phyloP scores from a whole-genome alignment of 331 rosid species.

The Saraca asoca region DNA sequence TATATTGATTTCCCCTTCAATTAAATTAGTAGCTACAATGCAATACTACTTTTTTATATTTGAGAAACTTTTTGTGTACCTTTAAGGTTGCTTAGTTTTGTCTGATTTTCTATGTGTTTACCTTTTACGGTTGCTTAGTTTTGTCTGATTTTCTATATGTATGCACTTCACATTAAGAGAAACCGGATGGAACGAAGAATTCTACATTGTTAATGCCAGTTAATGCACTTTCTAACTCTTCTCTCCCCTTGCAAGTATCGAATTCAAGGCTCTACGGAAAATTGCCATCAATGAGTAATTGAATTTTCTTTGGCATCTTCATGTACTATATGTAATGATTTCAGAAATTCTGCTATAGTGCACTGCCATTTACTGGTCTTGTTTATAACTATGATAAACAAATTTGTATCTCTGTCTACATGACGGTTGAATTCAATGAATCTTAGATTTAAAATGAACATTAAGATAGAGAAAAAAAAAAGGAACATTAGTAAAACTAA shows the following conservation, averaged over 20 bases:
- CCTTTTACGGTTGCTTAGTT: conserved; percentile 5
- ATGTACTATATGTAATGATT: not conserved
- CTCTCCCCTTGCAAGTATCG: not conserved
- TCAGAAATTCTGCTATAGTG: not conserved
- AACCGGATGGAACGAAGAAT: not conserved
- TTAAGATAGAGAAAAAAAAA: not conserved
- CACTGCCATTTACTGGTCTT: not conserved
- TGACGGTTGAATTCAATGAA: not conserved
- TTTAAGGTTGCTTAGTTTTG: not conserved
- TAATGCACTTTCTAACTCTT: not conserved
- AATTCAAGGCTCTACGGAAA: not conserved
- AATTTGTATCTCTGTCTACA: too few relatives aligned
- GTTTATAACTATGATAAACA: not conserved
- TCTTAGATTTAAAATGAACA: not conserved
- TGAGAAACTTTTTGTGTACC: not conserved
- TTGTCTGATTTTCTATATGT: not conserved
- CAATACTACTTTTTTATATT: not conserved
- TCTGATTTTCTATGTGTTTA: not conserved
- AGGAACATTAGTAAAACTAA: too few relatives aligned
- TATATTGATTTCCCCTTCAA: not conserved
- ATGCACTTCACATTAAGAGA: not conserved
- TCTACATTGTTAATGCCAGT: not conserved
- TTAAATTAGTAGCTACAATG: not conserved
- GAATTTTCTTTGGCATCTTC: not conserved
- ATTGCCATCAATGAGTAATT: not conserved